Evolutionary conservation across 2,329 filamentous ascomycete genomes (phyloP), one percentile per base, ranked within the genome.

Genomic region (Fusarium acutatum): DNA sequence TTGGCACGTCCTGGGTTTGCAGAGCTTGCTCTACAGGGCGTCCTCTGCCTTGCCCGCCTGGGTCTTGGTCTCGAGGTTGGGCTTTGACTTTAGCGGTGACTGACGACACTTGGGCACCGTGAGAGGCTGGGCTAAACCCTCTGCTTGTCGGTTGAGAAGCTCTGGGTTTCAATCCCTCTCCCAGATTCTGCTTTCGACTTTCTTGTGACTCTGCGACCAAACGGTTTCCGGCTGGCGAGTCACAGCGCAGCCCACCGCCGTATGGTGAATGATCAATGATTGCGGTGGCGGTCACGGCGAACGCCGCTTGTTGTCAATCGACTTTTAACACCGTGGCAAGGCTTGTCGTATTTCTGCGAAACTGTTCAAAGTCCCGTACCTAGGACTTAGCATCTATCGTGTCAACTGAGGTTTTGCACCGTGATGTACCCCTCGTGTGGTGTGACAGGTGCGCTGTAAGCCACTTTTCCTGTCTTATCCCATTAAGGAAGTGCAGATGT

Each of bases 81-180:
- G 74, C 61, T 67, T 69, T 63, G 58, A 53, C 65, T 73, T 72
- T 76, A 60, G 75, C 63, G 75, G 75, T 77, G 71, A 72, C 73
- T 43, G 72, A 65, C 61, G 74, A 72, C 64, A 59, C 71, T 73
- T 74, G 71, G 71, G 71, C 71, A 73, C 38, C 71, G 50, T 35
- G 49, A 26, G 67, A 65, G 59, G 59, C 63, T 64, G 56, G 72
- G 54, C 60, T 40, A 49, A 71, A 38, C 20, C 32, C 46, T 68
- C 54, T 58, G 53, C 15, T 56, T 61, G 60, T 65, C 46, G 50
- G 54, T 26, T 49, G 46, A 57, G 53, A 52, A 41, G 28, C 43
- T 46, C 38, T 69, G 37, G 44, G 24, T 60, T 58, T 67, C 52
- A 26, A 43, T 44, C 34, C 28, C n/a, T 13, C 7, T 63, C 46